Percentiles rank a stretch among this genome's conserved stretches.
Evolutionary conservation across 2,329 filamentous ascomycete species (phyloP).

Genomic region (Nannizziopsis arthrosporioides): DNA sequence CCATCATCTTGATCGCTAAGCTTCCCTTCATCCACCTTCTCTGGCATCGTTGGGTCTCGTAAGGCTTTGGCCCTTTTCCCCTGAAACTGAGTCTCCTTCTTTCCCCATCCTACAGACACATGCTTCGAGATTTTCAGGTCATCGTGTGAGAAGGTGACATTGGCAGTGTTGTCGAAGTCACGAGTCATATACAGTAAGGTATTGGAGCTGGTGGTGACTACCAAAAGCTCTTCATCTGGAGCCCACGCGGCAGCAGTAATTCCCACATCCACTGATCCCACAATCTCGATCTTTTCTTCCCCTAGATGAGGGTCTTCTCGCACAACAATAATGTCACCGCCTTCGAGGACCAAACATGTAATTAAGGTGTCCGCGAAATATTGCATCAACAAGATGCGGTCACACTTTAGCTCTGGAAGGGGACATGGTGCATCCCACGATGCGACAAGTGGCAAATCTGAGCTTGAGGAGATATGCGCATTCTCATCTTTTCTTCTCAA

Average conservation of each 20-base stretch:
- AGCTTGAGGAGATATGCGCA: conserved; percentile 30
- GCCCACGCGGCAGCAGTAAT: conserved; percentile 88
- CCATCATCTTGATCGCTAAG: conserved; percentile 64
- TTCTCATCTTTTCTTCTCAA: conserved; percentile 44
- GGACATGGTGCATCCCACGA: conserved; percentile 84
- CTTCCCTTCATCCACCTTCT: conserved; percentile 74
- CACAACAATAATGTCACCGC: conserved; percentile 81
- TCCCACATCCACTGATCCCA: conserved; percentile 85
- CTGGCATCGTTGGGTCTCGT: conserved; percentile 86
- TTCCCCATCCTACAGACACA: conserved; percentile 96
- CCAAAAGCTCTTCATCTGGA: conserved; percentile 82
- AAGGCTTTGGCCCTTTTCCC: conserved; percentile 77
- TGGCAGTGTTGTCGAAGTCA: conserved; percentile 71
- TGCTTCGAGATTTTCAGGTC: conserved; percentile 83
- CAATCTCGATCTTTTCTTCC: conserved; percentile 80
- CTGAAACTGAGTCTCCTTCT: conserved; percentile 95
- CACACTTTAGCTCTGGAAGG: conserved; percentile 59
- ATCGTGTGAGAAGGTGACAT: conserved; percentile 58
- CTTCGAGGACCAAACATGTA: conserved; percentile 71
- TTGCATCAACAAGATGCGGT: conserved; percentile 67
- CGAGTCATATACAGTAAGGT: conserved; percentile 88
- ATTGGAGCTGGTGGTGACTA: conserved; percentile 65
- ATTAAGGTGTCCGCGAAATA: conserved; percentile 71
- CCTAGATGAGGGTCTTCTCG: conserved; percentile 55
- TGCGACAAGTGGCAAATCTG: conserved; percentile 47